Conservation (phyloP, 371 early-diverging fungal species). For the Mortierella sp. region DNA sequence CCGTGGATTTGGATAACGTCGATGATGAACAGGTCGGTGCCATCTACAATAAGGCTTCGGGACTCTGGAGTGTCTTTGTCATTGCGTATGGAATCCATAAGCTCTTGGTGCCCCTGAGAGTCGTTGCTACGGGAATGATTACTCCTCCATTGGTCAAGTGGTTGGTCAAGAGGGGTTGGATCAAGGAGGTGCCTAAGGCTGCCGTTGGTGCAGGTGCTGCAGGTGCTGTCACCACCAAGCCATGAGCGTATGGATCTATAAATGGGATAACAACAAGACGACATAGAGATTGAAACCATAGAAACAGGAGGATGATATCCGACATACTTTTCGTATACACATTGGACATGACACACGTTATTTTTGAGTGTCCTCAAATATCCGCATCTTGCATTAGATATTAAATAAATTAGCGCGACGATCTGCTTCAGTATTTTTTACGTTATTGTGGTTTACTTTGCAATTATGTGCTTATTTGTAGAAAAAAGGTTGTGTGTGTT, state of each 20-base stretch:
- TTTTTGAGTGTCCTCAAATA: too few relatives aligned
- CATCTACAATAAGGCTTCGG: constrained; percentile 44
- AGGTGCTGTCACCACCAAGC: constrained; percentile 6
- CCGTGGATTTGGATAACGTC: constrained; percentile 30
- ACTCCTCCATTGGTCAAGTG: constrained; percentile 58
- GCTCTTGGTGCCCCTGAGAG: constrained; percentile 55
- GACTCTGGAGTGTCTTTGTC: constrained; percentile 56
- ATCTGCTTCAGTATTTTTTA: too few relatives aligned
- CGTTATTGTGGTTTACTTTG: too few relatives aligned
- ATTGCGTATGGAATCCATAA: constrained; percentile 61
- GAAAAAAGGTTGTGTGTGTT: too few relatives aligned
- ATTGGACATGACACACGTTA: too few relatives aligned
- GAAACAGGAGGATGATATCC: too few relatives aligned
- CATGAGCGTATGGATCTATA: background rate
- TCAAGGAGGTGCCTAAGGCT: constrained; percentile 38
- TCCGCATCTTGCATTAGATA: too few relatives aligned
- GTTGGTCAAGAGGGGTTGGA: constrained; percentile 55
- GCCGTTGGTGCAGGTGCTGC: constrained; percentile 13
- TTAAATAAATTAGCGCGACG: too few relatives aligned
- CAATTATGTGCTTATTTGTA: too few relatives aligned
- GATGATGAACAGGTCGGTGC: constrained; percentile 44
- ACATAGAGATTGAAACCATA: too few relatives aligned
- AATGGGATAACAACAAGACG: too few relatives aligned
- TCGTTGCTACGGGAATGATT: constrained; percentile 56
- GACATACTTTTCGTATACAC: too few relatives aligned